Conservation (phyloP, 768 basidiomycete species). For the Amanita rubescens region DNA sequence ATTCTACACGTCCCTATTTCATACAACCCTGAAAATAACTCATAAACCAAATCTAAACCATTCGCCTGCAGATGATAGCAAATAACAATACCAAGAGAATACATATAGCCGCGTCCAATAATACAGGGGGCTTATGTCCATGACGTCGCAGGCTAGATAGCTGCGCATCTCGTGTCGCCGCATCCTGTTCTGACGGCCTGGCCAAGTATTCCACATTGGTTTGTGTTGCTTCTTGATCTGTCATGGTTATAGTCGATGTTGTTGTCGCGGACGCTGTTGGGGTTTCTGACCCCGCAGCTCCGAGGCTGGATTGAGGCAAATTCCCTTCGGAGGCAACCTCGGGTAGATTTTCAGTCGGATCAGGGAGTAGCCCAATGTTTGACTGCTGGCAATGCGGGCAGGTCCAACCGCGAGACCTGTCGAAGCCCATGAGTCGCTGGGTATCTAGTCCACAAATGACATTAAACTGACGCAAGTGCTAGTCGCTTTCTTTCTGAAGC, state of each 20-base stretch:
- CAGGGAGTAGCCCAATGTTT: conserved; percentile 67
- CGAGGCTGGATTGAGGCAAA: neutral
- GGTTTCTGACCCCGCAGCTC: neutral
- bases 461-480: conserved; percentile 55
- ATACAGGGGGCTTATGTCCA: conserved; percentile 43
- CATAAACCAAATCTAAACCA: conserved; percentile 22
- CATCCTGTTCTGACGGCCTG: neutral
- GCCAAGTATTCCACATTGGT: neutral
- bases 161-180: neutral
- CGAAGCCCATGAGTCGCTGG: conserved; percentile 1
- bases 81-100: conserved; percentile 62
- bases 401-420: conserved; percentile 73
- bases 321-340: neutral
- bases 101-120: conserved; percentile 70
- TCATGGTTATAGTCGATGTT: no score
- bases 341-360: conserved; percentile 29
- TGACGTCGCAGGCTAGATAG: conserved; percentile 7
- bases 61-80: conserved; percentile 58
- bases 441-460: neutral
- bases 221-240: neutral
- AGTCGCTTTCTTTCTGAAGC: conserved; percentile 68
- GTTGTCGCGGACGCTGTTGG: no score
- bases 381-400: conserved; percentile 66
- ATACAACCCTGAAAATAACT: neutral
- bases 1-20: conserved; percentile 5